phyloP scores from a whole-genome alignment of 2,329 filamentous ascomycete genomes.

The Fusarium fujikuroi region DNA sequence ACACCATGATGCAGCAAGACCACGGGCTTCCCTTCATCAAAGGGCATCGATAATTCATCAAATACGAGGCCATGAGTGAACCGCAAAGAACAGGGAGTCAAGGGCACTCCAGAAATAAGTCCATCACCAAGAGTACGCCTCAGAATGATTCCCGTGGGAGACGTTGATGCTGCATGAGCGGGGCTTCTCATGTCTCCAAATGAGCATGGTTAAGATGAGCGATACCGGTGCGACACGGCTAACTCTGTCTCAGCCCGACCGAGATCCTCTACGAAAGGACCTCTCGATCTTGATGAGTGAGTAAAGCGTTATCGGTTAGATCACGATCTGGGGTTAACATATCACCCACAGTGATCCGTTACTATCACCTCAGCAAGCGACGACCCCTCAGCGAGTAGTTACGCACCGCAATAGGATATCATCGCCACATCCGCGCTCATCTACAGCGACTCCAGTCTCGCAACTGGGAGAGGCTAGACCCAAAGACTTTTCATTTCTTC shows the following conservation, averaged over 20 bases:
- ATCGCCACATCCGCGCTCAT: conserved; percentile 41
- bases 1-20: conserved; percentile 17
- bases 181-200: conserved; percentile 5
- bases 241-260: conserved; percentile 61
- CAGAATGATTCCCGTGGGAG: not conserved
- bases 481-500: conserved; percentile 83
- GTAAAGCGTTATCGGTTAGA: conserved; percentile 41
- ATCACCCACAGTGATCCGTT: too few relatives aligned
- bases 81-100: conserved; percentile 43
- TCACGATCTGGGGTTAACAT: too few relatives aligned
- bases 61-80: conserved; percentile 44
- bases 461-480: conserved; percentile 47
- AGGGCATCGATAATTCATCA: conserved; percentile 5
- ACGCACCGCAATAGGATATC: conserved; percentile 39
- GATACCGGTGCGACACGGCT: conserved; percentile 4
- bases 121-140: conserved; percentile 52
- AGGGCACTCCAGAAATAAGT: conserved; percentile 53
- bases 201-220: conserved; percentile 3
- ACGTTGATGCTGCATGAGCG: not conserved
- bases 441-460: conserved; percentile 43
- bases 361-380: conserved; percentile 45
- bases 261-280: conserved; percentile 79
- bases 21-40: conserved; percentile 11
- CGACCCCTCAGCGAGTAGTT: conserved; percentile 36
- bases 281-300: conserved; percentile 81